Evolutionary conservation across 108 stramenopile species (phyloP).

Genomic region (Nannochloropsis granulata): DNA sequence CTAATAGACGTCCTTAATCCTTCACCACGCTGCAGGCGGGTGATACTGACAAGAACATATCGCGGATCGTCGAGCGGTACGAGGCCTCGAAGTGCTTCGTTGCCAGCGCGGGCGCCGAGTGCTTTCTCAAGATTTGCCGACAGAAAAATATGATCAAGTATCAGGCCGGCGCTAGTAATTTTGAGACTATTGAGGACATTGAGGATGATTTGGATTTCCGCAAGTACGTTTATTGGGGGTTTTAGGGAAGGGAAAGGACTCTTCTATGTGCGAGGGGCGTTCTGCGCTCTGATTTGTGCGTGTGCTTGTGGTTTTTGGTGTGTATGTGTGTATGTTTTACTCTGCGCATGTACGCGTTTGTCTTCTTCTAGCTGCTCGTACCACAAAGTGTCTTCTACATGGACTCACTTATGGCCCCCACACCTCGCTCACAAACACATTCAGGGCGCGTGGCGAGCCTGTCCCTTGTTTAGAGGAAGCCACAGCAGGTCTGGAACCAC

Average conservation of each 20-base stretch:
- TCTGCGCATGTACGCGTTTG: too few relatives aligned
- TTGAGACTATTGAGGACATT: neutral
- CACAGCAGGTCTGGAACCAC: neutral
- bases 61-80: neutral
- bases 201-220: neutral
- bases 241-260: too few relatives aligned
- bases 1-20: too few relatives aligned
- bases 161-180: neutral
- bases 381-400: too few relatives aligned
- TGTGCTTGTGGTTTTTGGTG: neutral
- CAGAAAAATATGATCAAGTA: neutral
- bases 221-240: neutral
- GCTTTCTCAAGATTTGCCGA: neutral
- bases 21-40: neutral
- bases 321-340: too few relatives aligned
- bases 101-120: neutral
- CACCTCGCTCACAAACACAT: neutral
- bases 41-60: neutral
- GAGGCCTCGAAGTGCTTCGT: neutral
- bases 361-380: too few relatives aligned
- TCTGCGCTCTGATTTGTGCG: neutral
- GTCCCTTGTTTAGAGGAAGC: neutral
- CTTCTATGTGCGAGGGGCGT: neutral
- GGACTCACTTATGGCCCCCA: too few relatives aligned
- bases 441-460: neutral